A percentile compares a stretch with the other conserved stretches of the same genome.
These are phyloP conservation scores for Phytophthora hibernalis DNA, from an alignment of 352 stramenopile species.

Conservation along the genomic window DNA sequence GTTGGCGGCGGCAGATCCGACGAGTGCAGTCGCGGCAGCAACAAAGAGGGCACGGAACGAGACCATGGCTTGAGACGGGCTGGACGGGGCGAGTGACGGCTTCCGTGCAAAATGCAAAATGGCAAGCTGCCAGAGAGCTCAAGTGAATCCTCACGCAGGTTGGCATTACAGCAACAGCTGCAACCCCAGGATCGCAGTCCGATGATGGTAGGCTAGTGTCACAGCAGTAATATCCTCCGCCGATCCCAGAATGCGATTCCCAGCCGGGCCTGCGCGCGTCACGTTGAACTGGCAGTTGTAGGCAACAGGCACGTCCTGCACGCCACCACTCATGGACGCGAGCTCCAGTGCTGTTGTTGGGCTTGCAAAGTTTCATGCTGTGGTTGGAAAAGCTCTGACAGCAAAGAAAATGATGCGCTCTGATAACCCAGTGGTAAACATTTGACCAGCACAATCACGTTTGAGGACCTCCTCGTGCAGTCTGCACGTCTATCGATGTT, in stretches of 20 bases:
- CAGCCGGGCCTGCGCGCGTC: neutral
- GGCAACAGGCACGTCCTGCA: constrained; percentile 14
- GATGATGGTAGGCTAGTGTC: constrained; percentile 20
- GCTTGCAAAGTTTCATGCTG: neutral
- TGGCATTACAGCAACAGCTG: constrained; percentile 19
- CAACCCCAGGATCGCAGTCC: constrained; percentile 3
- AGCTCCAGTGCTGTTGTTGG: neutral
- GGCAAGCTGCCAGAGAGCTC: constrained; percentile 9
- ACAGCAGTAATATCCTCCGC: constrained; percentile 9
- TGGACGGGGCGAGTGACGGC: constrained; percentile 13
- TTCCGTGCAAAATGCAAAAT: constrained; percentile 33
- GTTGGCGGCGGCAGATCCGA: constrained; percentile 22
- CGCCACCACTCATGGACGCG: neutral
- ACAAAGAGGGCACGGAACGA: constrained; percentile 29
- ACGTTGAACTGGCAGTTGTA: constrained; percentile 16
- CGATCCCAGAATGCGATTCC: constrained; percentile 22
- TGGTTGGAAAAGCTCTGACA: neutral
- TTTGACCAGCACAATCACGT: neutral
- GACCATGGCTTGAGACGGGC: constrained; percentile 24
- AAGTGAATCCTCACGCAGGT: constrained; percentile 20
- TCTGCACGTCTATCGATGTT: too few relatives aligned
- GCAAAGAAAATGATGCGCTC: neutral
- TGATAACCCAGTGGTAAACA: constrained; percentile 8
- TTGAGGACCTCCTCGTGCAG: too few relatives aligned
- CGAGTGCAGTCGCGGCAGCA: constrained; percentile 14